Evolutionary conservation across 2,329 filamentous ascomycete species (phyloP), one percentile per base, ranked within the genome.

Genomic region (Aureobasidium leucospermi): DNA sequence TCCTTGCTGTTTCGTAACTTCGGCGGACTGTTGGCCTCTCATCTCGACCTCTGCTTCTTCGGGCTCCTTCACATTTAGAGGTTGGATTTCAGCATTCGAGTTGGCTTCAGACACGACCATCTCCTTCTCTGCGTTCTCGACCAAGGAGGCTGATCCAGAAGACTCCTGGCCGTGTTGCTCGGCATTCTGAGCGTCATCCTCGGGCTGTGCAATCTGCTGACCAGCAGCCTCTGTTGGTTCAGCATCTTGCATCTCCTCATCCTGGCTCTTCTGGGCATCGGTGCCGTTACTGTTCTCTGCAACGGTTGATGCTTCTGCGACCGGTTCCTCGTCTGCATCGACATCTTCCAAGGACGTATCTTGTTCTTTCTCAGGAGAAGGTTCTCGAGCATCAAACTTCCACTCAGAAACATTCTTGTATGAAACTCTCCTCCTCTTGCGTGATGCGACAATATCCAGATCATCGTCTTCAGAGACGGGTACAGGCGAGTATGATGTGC

Each of bases 371-470:
- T 87, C 82, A 2, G 89, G 88, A 56, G 86, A 92, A 7, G 84
- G 85, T 1, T 88, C 87, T 59, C 84, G 81, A 67, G 86, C 88
- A 23, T 80, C 79, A 67, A 92, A 88, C 63, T 82, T 85, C 93
- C 93, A 96, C 31, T 83, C 78, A 32, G 78, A 81, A 67, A 84
- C 86, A 55, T 83, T 78, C 46, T 85, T 84, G 7, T 86, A 84
- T 31, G 84, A 83, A 68, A 89, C 92, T 60, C 86, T 85, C 55
- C 82, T 83, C 58, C 83, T 81, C 73, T 92, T 95, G 62, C 83
- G 85, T 31, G 83, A 84, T 66, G 78, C 83, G 5, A 81, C 83
- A 38, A 75, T 80, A 28, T 82, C 75, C 43, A 79, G 79, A 1
- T 82, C 82, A 70, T 88, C 84, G 29, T 88, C 87, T 61, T 89